A percentile compares a stretch with the other conserved stretches of the same genome.
Conservation (phyloP, 1,139 yeast species). For the Diutina sp. region DNA sequence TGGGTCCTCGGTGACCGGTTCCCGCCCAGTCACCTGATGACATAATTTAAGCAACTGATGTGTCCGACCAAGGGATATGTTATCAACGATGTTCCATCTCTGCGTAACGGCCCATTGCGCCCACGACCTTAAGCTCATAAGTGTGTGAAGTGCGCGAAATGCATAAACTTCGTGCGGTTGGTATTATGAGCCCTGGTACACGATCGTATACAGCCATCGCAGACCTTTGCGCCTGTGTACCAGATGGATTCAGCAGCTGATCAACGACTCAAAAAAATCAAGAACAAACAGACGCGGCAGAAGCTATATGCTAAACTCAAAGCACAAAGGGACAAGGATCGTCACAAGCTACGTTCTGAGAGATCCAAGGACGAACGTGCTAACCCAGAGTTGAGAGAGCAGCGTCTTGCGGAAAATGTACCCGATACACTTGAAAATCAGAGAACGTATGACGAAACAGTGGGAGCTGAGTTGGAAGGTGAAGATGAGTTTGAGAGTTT, state of each 20-base stretch:
- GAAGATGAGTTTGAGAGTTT: conserved; percentile 74
- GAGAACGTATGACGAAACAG: conserved; percentile 85
- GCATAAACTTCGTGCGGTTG: background rate
- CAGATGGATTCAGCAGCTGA: background rate
- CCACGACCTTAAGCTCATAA: background rate
- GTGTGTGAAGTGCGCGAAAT: background rate
- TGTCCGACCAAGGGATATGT: background rate
- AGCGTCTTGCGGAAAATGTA: conserved; percentile 66
- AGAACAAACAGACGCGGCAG: conserved; percentile 71
- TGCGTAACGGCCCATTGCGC: background rate
- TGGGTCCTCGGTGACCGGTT: background rate
- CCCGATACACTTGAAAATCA: conserved; percentile 84
- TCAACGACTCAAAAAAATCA: conserved; percentile 28
- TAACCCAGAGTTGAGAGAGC: conserved; percentile 71
- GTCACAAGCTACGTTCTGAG: conserved; percentile 63
- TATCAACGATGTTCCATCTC: background rate
- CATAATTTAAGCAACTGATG: background rate
- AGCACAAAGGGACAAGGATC: conserved; percentile 61
- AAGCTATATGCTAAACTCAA: conserved; percentile 63
- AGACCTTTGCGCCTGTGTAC: background rate
- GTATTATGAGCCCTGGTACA: background rate
- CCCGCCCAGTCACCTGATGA: background rate
- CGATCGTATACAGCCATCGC: background rate
- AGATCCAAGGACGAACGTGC: conserved; percentile 76
- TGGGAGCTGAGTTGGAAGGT: conserved; percentile 60